A percentile compares a stretch with the other conserved stretches of the same genome.
Conservation (phyloP, 2,329 filamentous ascomycete genomes). For the Talaromyces piceae region DNA sequence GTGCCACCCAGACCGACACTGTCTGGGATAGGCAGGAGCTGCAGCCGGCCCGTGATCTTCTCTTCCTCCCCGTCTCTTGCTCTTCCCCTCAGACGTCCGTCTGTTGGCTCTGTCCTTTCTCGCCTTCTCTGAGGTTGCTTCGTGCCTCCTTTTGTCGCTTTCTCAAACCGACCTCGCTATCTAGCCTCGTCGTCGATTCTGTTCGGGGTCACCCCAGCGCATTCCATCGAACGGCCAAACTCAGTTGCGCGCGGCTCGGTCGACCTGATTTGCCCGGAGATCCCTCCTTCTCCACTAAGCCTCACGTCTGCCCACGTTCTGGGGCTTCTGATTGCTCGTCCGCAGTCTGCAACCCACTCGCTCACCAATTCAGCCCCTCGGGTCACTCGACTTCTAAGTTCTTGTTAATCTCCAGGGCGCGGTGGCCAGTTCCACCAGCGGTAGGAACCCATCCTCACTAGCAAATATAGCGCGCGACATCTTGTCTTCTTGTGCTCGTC, state of each 20-base stretch:
- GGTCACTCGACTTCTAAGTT: not conserved
- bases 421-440: not conserved
- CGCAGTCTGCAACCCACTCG: not conserved
- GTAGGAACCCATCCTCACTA: not conserved
- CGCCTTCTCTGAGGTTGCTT: not conserved
- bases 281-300: not conserved
- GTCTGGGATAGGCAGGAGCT: not conserved
- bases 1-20: not conserved
- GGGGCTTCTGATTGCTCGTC: not conserved
- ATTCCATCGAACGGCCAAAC: not conserved
- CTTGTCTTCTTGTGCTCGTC: not conserved
- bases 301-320: not conserved
- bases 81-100: not conserved
- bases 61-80: not conserved
- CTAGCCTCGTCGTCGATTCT: not conserved
- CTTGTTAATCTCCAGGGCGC: not conserved
- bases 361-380: not conserved
- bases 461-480: not conserved
- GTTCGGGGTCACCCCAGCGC: too few relatives aligned
- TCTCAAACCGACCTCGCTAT: too few relatives aligned
- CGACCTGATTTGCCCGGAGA: not conserved
- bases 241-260: too few relatives aligned
- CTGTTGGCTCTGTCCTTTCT: not conserved
- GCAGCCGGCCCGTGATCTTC: not conserved
- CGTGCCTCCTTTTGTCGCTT: too few relatives aligned